These are phyloP conservation scores for Globomyces pollinis-pini DNA, from an alignment of 192 early-diverging fungal species.

Conservation along the genomic window DNA sequence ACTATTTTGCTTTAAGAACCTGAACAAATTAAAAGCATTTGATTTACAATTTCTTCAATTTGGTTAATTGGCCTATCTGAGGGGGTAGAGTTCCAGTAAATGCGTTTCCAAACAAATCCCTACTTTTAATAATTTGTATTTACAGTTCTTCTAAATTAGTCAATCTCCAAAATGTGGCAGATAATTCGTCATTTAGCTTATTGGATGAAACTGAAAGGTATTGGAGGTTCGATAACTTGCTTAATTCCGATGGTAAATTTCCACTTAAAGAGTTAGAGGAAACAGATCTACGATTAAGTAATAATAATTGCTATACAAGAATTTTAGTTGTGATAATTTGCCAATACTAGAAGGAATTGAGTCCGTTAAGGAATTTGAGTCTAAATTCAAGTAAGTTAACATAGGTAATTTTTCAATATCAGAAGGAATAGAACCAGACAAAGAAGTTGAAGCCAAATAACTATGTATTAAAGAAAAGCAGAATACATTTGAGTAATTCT, in stretches of 20 bases:
- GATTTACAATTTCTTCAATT: neutral
- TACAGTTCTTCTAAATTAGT: slow-evolving; percentile 12
- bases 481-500: no score
- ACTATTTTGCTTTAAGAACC: neutral
- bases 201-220: no score
- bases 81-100: slow-evolving; percentile 6
- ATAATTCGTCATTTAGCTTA: no score
- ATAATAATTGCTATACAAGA: no score
- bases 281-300: no score
- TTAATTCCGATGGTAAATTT: no score
- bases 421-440: slow-evolving; percentile 12
- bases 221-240: no score
- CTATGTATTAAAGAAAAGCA: no score
- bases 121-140: slow-evolving; percentile 3
- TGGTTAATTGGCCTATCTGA: neutral
- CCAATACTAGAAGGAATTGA: neutral
- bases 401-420: slow-evolving; percentile 8
- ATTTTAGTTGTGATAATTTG: neutral
- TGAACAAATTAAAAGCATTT: no score
- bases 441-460: neutral
- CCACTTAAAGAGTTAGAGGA: no score
- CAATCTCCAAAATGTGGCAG: slow-evolving; percentile 8
- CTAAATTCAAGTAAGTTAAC: slow-evolving; percentile 13
- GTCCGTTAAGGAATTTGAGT: slow-evolving; percentile 13
- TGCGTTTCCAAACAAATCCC: no score